Evolutionary conservation across 208 protist genomes (phyloP).

Genomic region (Trypanosoma vivax): DNA sequence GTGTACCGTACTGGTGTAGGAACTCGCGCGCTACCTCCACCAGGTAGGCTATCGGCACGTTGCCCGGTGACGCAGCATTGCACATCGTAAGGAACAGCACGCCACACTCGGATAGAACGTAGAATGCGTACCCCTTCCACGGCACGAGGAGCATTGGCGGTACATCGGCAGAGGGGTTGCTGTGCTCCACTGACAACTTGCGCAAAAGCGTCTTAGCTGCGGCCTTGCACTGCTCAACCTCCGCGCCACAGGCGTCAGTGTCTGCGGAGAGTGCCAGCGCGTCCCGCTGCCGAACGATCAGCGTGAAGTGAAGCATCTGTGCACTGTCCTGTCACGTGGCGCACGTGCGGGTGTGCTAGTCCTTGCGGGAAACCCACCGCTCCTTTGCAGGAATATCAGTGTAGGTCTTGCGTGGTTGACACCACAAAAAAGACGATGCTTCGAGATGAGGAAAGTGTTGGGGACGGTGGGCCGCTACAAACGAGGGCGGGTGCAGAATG

Average conservation of each 20-base stretch:
- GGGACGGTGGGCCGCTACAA: too few species aligned
- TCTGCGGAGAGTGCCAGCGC: slow-evolving; percentile 29
- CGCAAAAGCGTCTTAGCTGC: slow-evolving; percentile 21
- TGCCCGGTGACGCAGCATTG: slow-evolving; percentile 11
- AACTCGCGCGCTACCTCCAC: slow-evolving; percentile 33
- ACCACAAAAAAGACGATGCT: too few species aligned
- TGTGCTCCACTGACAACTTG: slow-evolving; percentile 17
- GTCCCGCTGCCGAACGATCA: slow-evolving; percentile 29
- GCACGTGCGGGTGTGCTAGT: too few species aligned
- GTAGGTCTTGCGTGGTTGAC: too few species aligned
- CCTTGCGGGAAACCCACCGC: too few species aligned
- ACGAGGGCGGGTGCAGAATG: too few species aligned
- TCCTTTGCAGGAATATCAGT: too few species aligned
- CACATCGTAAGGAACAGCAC: slow-evolving; percentile 26
- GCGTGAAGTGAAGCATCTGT: slow-evolving; percentile 33
- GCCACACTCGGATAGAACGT: slow-evolving; percentile 24
- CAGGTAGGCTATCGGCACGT: slow-evolving; percentile 24
- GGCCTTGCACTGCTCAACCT: slow-evolving; percentile 24
- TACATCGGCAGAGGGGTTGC: not conserved
- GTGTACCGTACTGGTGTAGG: slow-evolving; percentile 23
- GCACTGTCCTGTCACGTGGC: too few species aligned
- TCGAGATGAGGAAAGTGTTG: too few species aligned
- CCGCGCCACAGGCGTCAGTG: slow-evolving; percentile 15
- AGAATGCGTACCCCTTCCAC: slow-evolving; percentile 19
- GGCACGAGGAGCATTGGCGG: slow-evolving; percentile 20